These are phyloP conservation scores for Magnusiomyces magnusii DNA, from an alignment of 1,139 yeast genomes.

Conservation along the genomic window DNA sequence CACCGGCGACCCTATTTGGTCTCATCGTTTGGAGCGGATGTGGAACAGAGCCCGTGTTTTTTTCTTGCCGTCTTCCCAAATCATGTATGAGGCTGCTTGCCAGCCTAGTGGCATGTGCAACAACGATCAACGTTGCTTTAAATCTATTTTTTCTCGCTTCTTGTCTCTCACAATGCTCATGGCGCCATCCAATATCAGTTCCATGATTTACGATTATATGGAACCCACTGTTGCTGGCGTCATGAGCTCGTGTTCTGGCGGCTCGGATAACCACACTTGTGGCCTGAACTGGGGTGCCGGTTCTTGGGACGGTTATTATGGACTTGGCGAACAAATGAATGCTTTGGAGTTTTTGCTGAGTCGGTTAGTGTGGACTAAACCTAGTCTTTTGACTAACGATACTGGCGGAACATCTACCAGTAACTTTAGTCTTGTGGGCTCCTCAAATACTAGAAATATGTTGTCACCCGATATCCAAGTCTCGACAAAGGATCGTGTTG, in stretches of 20 bases:
- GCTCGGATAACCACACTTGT: conserved; percentile 83
- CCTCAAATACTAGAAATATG: conserved; percentile 14
- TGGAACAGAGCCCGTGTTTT: conserved; percentile 44
- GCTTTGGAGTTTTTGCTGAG: conserved; percentile 74
- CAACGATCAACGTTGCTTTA: conserved; percentile 85
- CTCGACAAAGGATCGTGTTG: conserved; percentile 58
- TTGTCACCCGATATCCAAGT: conserved; percentile 4
- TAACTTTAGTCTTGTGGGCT: conserved; percentile 30
- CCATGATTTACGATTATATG: conserved; percentile 43
- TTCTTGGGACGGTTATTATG: conserved; percentile 72
- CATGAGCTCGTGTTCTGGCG: conserved; percentile 78
- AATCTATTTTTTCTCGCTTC: conserved; percentile 71
- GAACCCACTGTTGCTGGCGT: conserved; percentile 69
- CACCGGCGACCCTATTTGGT: conserved; percentile 66
- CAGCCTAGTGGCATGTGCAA: conserved; percentile 57
- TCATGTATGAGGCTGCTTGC: conserved; percentile 80
- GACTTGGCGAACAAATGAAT: conserved; percentile 92
- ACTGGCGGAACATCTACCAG: conserved; percentile 44
- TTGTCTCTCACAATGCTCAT: conserved; percentile 44
- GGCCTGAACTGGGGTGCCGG: conserved; percentile 68
- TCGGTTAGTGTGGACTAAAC: conserved; percentile 35
- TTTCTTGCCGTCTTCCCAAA: conserved; percentile 47
- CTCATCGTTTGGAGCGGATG: conserved; percentile 37
- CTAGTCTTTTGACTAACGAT: conserved; percentile 38
- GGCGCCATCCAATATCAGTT: conserved; percentile 10